Conservation (phyloP, 2,329 filamentous ascomycete species). For the Pseudogymnoascus sp. region DNA sequence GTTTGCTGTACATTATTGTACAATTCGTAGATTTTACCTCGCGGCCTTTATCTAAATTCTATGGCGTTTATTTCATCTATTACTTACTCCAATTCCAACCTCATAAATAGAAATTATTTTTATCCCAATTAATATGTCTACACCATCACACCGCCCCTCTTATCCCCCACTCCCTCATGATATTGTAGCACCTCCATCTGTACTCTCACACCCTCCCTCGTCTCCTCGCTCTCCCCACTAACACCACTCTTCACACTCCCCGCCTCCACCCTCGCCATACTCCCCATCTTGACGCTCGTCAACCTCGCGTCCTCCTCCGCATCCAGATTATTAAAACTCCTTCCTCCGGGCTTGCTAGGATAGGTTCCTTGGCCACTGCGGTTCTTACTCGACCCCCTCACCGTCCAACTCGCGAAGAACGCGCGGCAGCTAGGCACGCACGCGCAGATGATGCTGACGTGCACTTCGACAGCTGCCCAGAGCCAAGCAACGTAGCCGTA, state of each 20-base stretch:
- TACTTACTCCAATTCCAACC: neutral
- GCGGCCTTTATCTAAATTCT: neutral
- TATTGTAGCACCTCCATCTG: slow-evolving; percentile 5
- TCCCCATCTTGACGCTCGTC: neutral
- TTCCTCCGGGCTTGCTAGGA: neutral
- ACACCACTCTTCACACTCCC: slow-evolving; percentile 1
- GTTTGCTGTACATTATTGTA: neutral
- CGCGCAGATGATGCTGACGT: slow-evolving; percentile 1
- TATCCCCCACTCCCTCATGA: neutral
- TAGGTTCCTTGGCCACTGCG: neutral
- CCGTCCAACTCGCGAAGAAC: slow-evolving; percentile 3
- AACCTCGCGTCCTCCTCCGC: neutral
- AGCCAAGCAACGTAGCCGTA: neutral
- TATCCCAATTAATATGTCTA: neutral
- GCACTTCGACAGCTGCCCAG: neutral
- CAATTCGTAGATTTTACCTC: neutral
- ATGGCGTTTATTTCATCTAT: neutral
- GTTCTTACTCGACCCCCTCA: neutral
- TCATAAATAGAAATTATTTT: neutral
- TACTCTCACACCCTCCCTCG: neutral
- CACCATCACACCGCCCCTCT: neutral
- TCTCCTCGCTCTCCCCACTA: neutral
- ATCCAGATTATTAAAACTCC: neutral
- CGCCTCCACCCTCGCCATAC: neutral
- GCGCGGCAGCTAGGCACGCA: slow-evolving; percentile 4